phyloP scores from a whole-genome alignment of 2,329 filamentous ascomycete species.

The Botrytis fabae region DNA sequence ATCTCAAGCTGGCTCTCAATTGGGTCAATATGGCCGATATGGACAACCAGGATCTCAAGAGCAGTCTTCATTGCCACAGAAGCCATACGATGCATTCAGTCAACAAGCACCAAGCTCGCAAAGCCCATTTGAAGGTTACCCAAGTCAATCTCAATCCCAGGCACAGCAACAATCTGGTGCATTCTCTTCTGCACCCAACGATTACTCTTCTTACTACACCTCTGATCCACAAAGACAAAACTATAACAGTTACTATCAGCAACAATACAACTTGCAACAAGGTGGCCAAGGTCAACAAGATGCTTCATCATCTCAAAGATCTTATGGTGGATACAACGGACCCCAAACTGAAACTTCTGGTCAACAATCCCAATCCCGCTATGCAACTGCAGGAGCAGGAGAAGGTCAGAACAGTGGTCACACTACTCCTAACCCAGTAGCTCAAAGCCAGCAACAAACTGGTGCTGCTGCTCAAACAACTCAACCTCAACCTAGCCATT shows the following conservation, averaged over 20 bases:
- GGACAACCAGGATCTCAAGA: conserved; percentile 62
- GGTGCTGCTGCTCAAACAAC: conserved; percentile 45
- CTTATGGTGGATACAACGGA: conserved; percentile 73
- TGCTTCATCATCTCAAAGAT: conserved; percentile 67
- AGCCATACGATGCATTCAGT: conserved; percentile 83
- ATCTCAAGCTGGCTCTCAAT: conserved; percentile 41
- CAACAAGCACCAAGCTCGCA: conserved; percentile 65
- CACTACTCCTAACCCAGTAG: conserved; percentile 82
- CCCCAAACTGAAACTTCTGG: conserved; percentile 67
- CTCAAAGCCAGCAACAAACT: conserved; percentile 52
- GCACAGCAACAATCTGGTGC: conserved; percentile 60
- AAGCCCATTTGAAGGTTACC: conserved; percentile 62
- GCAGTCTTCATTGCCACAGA: conserved; percentile 63
- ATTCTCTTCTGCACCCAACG: conserved; percentile 72
- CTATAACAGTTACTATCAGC: conserved; percentile 67
- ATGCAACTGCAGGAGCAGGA: conserved; percentile 58
- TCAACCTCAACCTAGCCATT: conserved; percentile 47
- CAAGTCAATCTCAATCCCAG: conserved; percentile 58
- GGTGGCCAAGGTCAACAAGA: conserved; percentile 71
- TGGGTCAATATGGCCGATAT: conserved; percentile 66
- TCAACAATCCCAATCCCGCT: conserved; percentile 61
- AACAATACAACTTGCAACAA: conserved; percentile 53
- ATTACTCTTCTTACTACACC: conserved; percentile 85
- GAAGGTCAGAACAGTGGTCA: conserved; percentile 85
- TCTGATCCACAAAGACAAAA: conserved; percentile 74